These are phyloP conservation scores for Pleurotus djamor DNA, from an alignment of 768 basidiomycete species.

Conservation along the genomic window DNA sequence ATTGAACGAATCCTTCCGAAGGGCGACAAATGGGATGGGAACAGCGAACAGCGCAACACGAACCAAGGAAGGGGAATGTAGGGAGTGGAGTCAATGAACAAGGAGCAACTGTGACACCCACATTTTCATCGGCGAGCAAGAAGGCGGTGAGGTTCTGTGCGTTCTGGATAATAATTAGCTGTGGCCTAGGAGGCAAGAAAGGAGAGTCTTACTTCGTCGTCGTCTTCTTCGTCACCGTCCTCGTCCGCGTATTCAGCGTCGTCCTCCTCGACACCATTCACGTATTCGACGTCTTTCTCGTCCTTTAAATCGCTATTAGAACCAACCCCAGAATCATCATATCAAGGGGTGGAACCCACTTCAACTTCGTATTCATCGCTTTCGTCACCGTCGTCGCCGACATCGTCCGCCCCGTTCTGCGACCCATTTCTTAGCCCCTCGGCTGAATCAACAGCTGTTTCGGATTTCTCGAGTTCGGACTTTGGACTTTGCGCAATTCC, in stretches of 20 bases:
- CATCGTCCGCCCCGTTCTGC: background rate
- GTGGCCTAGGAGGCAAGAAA: too few relatives aligned
- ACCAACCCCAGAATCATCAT: background rate
- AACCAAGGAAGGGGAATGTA: background rate
- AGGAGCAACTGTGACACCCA: background rate
- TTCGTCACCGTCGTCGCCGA: constrained; percentile 13
- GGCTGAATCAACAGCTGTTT: constrained; percentile 1
- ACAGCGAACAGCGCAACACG: background rate
- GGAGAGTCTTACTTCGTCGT: constrained; percentile 13
- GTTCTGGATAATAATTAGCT: background rate
- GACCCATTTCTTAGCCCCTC: background rate
- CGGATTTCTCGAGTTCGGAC: background rate
- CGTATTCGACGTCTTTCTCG: background rate
- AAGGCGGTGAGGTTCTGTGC: constrained; percentile 4
- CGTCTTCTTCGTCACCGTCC: constrained; percentile 26
- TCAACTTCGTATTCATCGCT: constrained; percentile 15
- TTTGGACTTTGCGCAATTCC: background rate
- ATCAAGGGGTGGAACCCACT: background rate
- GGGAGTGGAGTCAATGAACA: background rate
- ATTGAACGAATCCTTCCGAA: too few relatives aligned
- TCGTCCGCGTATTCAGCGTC: constrained; percentile 21
- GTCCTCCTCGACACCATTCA: constrained; percentile 23
- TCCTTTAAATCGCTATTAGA: background rate
- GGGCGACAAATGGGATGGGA: background rate
- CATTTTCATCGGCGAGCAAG: background rate